phyloP scores from a whole-genome alignment of 164 flowering plant species.

The Umbellularia californica region DNA sequence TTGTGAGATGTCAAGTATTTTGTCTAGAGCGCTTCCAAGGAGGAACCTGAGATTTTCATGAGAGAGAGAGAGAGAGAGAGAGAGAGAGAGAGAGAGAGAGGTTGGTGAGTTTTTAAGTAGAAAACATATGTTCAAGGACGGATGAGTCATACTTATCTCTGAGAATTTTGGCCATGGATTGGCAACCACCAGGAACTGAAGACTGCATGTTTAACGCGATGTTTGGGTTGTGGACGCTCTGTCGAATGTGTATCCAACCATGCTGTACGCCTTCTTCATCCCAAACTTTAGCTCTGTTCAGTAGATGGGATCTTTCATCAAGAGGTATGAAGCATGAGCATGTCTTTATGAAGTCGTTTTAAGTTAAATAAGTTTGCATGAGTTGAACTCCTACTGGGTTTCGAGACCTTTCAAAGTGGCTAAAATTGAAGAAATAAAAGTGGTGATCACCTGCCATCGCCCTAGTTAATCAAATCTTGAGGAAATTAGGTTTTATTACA shows the following conservation, averaged over 20 bases:
- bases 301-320: neutral
- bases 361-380: too few species aligned
- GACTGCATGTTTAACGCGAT: slow-evolving; percentile 88
- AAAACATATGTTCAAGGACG: neutral
- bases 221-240: slow-evolving; percentile 92
- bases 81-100: neutral
- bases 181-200: slow-evolving; percentile 63
- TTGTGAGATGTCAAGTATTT: slow-evolving; percentile 53
- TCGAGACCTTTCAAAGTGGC: too few species aligned
- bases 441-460: too few species aligned
- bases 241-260: slow-evolving; percentile 87
- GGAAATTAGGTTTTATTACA: too few species aligned
- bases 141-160: slow-evolving; percentile 43
- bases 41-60: slow-evolving; percentile 54
- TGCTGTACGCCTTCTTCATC: slow-evolving; percentile 51
- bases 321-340: too few species aligned
- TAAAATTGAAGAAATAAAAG: too few species aligned
- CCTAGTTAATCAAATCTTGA: too few species aligned
- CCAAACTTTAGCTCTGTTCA: slow-evolving; percentile 59
- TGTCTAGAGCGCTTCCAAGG: slow-evolving; percentile 42
- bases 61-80: neutral
- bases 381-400: too few species aligned
- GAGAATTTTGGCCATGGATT: slow-evolving; percentile 43
- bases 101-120: neutral
- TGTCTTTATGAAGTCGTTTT: too few species aligned